These are phyloP conservation scores for Wickerhamiella domercqiae DNA, from an alignment of 805 yeast species.

Conservation along the genomic window DNA sequence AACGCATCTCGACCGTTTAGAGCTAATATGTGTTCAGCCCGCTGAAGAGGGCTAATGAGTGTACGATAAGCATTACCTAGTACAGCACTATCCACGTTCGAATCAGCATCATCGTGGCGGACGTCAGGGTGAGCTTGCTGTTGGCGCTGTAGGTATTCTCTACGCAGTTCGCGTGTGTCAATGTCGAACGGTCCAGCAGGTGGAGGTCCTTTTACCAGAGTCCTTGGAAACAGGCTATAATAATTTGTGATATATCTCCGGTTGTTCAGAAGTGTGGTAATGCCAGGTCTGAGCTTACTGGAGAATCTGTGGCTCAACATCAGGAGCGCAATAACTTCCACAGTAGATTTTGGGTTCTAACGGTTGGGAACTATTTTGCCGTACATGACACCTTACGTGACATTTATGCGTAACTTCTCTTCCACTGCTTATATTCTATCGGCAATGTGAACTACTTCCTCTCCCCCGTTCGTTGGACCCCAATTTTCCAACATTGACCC, in stretches of 20 bases:
- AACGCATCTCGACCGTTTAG: conserved; percentile 40
- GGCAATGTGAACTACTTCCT: no score
- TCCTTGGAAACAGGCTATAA: conserved; percentile 58
- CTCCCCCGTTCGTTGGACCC: no score
- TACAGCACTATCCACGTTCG: conserved; percentile 18
- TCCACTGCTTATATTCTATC: no score
- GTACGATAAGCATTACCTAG: conserved; percentile 69
- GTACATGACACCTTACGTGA: no score
- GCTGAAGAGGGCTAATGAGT: conserved; percentile 48
- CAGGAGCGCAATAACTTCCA: no score
- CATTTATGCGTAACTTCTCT: no score
- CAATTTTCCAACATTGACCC: no score
- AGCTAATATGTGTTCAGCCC: conserved; percentile 48
- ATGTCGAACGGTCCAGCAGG: conserved; percentile 44
- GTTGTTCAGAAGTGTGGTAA: no score
- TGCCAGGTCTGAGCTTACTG: no score
- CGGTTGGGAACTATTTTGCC: no score
- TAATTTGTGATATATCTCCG: conserved; percentile 20
- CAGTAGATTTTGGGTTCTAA: no score
- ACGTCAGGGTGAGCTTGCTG: conserved; percentile 70
- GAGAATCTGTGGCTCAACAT: no score
- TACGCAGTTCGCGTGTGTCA: conserved; percentile 41
- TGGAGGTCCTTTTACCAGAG: conserved; percentile 53
- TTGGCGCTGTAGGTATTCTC: conserved; percentile 64
- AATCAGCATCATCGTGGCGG: conserved; percentile 21